Percentiles rank a stretch among this genome's conserved stretches.
Conservation (phyloP, 208 protist species). For the Trypanosoma vivax region DNA sequence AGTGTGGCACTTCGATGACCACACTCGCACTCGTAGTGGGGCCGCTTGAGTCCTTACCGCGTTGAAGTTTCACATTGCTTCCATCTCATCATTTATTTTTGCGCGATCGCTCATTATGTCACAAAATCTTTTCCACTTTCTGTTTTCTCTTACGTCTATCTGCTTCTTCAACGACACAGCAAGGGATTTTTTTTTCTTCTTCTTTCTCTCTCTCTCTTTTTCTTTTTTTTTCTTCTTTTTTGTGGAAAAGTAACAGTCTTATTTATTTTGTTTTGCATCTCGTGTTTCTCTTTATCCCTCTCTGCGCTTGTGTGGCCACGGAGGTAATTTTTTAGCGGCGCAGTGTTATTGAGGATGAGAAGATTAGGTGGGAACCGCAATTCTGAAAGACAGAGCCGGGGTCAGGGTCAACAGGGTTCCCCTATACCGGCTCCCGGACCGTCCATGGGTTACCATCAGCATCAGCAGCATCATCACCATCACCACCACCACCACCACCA, state of each 20-base stretch:
- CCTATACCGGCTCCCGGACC: constrained; percentile 12
- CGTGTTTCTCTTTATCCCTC: neutral
- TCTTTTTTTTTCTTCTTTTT: constrained; percentile 3
- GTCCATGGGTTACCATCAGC: constrained; percentile 16
- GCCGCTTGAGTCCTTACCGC: too few species aligned
- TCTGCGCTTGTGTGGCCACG: constrained; percentile 1
- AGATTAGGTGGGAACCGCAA: constrained; percentile 15
- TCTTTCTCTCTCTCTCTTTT: constrained; percentile 4
- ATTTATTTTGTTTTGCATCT: constrained; percentile 6
- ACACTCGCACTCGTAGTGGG: too few species aligned
- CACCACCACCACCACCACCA: constrained; percentile 12
- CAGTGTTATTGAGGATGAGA: constrained; percentile 5
- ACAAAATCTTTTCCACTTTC: too few species aligned
- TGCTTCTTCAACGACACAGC: too few species aligned
- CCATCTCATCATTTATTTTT: too few species aligned
- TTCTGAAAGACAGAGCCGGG: constrained; percentile 9
- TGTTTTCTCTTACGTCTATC: too few species aligned
- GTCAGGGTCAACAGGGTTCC: constrained; percentile 20
- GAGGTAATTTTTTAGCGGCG: neutral
- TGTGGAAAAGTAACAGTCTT: neutral
- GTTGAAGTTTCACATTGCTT: too few species aligned
- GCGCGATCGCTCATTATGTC: too few species aligned
- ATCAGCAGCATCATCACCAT: constrained; percentile 19
- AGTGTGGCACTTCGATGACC: too few species aligned
- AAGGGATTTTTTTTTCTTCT: constrained; percentile 8